phyloP scores from a whole-genome alignment of 495 filamentous ascomycete genomes.

The Penicillium coprophilum region DNA sequence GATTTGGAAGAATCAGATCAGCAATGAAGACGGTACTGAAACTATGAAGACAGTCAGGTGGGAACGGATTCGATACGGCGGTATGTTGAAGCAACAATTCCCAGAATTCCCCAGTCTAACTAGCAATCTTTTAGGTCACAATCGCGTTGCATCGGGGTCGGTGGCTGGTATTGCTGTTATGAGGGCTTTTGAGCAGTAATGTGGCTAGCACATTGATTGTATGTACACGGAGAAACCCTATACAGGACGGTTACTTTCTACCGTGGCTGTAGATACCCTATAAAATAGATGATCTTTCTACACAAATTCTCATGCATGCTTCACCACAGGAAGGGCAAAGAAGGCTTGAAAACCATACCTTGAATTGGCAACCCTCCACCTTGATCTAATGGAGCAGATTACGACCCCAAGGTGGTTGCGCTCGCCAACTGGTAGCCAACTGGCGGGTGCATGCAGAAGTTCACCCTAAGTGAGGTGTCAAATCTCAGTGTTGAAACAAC shows the following conservation, averaged over 20 bases:
- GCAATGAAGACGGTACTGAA: constrained; percentile 29
- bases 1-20: constrained; percentile 39
- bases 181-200: constrained; percentile 54
- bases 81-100: constrained; percentile 30
- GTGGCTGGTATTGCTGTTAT: constrained; percentile 61
- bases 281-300: not conserved
- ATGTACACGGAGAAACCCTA: not conserved
- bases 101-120: constrained; percentile 4
- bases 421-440: too few relatives aligned
- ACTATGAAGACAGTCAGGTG: constrained; percentile 49
- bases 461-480: too few relatives aligned
- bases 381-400: too few relatives aligned
- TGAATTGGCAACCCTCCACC: too few relatives aligned
- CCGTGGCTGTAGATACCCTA: not conserved
- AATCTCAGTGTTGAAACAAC: too few relatives aligned
- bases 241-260: not conserved
- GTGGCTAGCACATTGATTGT: not conserved
- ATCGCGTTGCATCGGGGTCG: constrained; percentile 51
- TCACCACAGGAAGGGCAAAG: too few relatives aligned
- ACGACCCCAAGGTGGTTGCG: too few relatives aligned
- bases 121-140: constrained; percentile 39
- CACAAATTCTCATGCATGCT: too few relatives aligned
- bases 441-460: too few relatives aligned
- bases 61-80: constrained; percentile 49
- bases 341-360: too few relatives aligned